Conservation (phyloP, 1,284 basidiomycete genomes). For the Phellinidium pouzarii region DNA sequence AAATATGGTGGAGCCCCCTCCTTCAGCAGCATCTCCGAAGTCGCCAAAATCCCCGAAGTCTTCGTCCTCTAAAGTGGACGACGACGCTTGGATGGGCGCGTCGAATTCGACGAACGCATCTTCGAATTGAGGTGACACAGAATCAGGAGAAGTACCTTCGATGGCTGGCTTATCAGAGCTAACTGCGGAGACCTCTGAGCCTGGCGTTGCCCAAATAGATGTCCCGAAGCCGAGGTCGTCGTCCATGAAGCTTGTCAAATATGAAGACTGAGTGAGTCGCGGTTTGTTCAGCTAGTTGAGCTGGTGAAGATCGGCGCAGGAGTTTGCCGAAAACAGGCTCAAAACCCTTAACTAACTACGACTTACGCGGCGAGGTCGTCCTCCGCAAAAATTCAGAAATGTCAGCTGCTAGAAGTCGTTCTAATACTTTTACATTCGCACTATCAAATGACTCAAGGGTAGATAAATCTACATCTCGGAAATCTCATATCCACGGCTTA, state of each 20-base stretch:
- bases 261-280: background rate
- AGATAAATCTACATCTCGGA: slow-evolving; percentile 44
- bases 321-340: no score
- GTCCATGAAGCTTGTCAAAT: slow-evolving; percentile 40
- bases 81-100: slow-evolving; percentile 41
- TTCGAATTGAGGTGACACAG: slow-evolving; percentile 27
- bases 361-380: no score
- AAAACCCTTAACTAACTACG: no score
- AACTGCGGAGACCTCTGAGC: slow-evolving; percentile 27
- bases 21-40: slow-evolving; percentile 61
- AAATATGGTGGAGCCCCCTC: slow-evolving; percentile 30
- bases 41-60: slow-evolving; percentile 86
- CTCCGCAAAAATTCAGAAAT: background rate
- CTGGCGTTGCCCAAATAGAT: slow-evolving; percentile 59
- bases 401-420: slow-evolving; percentile 21
- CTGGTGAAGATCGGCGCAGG: no score
- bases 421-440: slow-evolving; percentile 48
- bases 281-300: no score
- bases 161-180: slow-evolving; percentile 17
- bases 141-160: slow-evolving; percentile 10
- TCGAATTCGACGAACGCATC: slow-evolving; percentile 59
- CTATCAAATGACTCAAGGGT: slow-evolving; percentile 36
- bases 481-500: slow-evolving; percentile 64
- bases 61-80: slow-evolving; percentile 46
- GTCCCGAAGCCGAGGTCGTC: slow-evolving; percentile 66